A percentile compares a stretch with the other conserved stretches of the same genome.
Evolutionary conservation across 139 green algal species (phyloP).

Genomic region (Chlorella sp.): DNA sequence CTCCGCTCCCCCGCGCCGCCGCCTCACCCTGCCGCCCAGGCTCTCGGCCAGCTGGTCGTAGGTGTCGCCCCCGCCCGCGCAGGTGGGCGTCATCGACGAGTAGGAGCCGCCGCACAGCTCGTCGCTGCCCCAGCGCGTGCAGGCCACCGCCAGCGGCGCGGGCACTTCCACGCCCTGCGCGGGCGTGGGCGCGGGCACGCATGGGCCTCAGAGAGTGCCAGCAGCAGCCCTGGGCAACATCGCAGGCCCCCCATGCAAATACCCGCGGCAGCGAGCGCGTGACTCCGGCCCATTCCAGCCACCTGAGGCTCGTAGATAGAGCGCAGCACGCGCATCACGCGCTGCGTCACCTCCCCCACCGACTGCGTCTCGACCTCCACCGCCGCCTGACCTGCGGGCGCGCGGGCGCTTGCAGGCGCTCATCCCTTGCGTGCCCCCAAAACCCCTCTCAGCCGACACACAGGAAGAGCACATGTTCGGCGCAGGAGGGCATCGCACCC

Average conservation of each 20-base stretch:
- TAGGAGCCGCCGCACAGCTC: conserved; percentile 85
- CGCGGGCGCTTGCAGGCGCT: no score
- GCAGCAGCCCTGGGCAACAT: no score
- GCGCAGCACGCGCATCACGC: conserved; percentile 79
- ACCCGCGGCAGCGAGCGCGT: no score
- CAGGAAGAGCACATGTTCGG: no score
- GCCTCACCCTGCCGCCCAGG: conserved; percentile 53
- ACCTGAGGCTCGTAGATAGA: conserved; percentile 77
- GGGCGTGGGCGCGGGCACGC: no score
- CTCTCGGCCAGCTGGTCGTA: conserved; percentile 82
- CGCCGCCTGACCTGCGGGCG: conserved; percentile 54
- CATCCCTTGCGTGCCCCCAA: no score
- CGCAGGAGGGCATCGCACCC: no score
- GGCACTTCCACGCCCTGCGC: conserved; percentile 75
- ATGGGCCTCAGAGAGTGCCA: no score
- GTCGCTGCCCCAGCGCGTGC: conserved; percentile 88
- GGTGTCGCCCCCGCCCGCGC: conserved; percentile 76
- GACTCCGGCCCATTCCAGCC: no score
- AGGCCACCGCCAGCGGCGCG: conserved; percentile 50
- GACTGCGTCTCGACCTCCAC: conserved; percentile 59
- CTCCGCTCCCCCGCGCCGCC: no score
- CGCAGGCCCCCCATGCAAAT: no score
- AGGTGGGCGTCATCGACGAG: conserved; percentile 78
- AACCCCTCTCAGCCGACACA: no score
- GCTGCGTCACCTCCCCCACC: conserved; percentile 49